phyloP scores from a whole-genome alignment of 2,329 filamentous ascomycete species.

The Graphilbum ipis-grandicollis region DNA sequence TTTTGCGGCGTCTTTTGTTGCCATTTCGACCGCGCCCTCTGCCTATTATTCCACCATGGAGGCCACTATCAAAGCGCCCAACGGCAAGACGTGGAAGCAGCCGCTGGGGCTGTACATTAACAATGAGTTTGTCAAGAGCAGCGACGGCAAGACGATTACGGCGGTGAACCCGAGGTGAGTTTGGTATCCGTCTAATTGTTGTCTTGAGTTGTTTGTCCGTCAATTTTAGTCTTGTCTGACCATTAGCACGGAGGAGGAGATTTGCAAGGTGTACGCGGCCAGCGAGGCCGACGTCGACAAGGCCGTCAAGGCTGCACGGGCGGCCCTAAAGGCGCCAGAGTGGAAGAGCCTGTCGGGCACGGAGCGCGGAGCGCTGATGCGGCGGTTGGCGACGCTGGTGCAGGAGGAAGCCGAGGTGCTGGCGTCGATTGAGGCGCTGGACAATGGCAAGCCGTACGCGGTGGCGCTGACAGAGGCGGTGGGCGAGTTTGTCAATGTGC shows the following conservation, averaged over 20 bases:
- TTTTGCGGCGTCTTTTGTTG: too few relatives aligned
- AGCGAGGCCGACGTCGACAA: slow-evolving; percentile 47
- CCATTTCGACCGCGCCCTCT: too few relatives aligned
- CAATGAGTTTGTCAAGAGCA: slow-evolving; percentile 59
- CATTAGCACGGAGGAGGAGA: slow-evolving; percentile 40
- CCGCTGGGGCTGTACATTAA: slow-evolving; percentile 70
- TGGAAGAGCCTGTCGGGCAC: slow-evolving; percentile 54
- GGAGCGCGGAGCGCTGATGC: slow-evolving; percentile 50
- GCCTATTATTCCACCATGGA: slow-evolving; percentile 15
- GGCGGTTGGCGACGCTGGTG: slow-evolving; percentile 52
- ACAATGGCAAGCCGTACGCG: slow-evolving; percentile 63
- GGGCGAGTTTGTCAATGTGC: slow-evolving; percentile 24
- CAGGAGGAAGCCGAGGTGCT: slow-evolving; percentile 39
- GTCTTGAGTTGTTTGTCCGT: too few relatives aligned
- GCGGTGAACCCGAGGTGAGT: slow-evolving; percentile 53
- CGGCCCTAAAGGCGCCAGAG: slow-evolving; percentile 46
- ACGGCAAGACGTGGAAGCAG: slow-evolving; percentile 55
- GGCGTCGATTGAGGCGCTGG: slow-evolving; percentile 49
- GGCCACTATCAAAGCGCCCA: slow-evolving; percentile 55
- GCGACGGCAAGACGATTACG: slow-evolving; percentile 44
- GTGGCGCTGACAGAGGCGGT: slow-evolving; percentile 50
- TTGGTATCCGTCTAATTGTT: too few relatives aligned
- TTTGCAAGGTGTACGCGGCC: slow-evolving; percentile 54
- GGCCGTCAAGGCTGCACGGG: slow-evolving; percentile 52
- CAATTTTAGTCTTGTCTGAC: slow-evolving; percentile 1